Percentiles rank a stretch among this genome's conserved stretches.
phyloP scores from a whole-genome alignment of 352 stramenopile species.

The Elongisporangium prolatum region DNA sequence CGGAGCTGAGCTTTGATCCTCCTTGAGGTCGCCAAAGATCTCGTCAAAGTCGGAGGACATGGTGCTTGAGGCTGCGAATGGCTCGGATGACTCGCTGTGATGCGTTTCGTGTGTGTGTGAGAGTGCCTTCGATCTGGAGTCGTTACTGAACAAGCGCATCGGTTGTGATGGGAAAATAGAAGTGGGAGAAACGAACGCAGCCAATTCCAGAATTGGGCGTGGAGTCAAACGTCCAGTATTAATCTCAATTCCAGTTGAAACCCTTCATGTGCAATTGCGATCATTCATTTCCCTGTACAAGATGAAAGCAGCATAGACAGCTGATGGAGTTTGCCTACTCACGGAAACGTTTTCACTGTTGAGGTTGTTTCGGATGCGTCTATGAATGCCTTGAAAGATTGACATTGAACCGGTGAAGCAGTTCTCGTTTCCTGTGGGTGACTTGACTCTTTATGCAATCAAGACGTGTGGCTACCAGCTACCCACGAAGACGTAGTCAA shows the following conservation, averaged over 20 bases:
- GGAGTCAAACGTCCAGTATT: not conserved
- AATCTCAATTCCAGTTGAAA: too few relatives aligned
- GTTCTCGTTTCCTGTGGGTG: not conserved
- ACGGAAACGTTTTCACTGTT: not conserved
- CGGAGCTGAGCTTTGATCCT: slow-evolving; percentile 41
- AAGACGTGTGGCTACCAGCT: not conserved
- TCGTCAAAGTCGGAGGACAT: slow-evolving; percentile 69
- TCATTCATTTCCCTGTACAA: too few relatives aligned
- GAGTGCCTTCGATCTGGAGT: not conserved
- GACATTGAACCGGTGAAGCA: not conserved
- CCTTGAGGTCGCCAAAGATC: slow-evolving; percentile 75
- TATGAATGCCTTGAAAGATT: not conserved
- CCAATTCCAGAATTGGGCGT: not conserved
- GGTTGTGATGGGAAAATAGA: not conserved
- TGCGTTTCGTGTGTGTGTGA: not conserved
- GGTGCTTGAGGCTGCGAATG: not conserved
- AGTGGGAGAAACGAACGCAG: not conserved
- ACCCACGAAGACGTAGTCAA: not conserved
- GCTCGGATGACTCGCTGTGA: not conserved
- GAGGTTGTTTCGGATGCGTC: not conserved
- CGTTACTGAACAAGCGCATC: not conserved
- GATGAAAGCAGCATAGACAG: too few relatives aligned
- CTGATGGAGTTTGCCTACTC: too few relatives aligned
- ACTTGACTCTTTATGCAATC: too few relatives aligned
- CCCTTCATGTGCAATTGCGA: too few relatives aligned